Conservation (phyloP, 2,329 filamentous ascomycete genomes). For the Cordyceps pruinosa region DNA sequence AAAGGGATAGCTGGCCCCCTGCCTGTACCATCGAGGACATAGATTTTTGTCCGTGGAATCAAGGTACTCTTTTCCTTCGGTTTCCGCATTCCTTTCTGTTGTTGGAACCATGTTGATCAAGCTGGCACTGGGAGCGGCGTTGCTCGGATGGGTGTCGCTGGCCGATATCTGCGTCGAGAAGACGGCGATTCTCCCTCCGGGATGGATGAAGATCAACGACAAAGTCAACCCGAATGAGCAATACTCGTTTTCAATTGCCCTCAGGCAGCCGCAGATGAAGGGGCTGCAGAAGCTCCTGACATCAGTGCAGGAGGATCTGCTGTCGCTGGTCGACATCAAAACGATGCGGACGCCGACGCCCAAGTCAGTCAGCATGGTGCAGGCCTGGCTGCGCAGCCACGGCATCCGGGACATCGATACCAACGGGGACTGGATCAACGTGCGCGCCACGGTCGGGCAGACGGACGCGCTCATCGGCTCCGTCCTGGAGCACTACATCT, state of each 20-base stretch:
- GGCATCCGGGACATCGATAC: constrained; percentile 27
- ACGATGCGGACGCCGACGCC: constrained; percentile 29
- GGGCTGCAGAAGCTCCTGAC: constrained; percentile 14
- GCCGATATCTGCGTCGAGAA: constrained; percentile 10
- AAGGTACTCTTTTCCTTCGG: not conserved
- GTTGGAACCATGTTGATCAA: not conserved
- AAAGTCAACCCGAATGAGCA: constrained; percentile 18
- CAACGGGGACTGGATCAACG: constrained; percentile 36
- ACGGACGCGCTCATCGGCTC: constrained; percentile 36
- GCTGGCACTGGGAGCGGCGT: constrained; percentile 3
- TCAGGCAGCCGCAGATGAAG: constrained; percentile 14
- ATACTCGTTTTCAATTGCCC: constrained; percentile 13
- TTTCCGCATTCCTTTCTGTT: not conserved
- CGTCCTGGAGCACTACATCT: constrained; percentile 35
- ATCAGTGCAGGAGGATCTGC: constrained; percentile 21
- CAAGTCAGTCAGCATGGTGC: constrained; percentile 29
- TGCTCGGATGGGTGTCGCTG: constrained; percentile 6
- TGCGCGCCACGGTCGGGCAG: constrained; percentile 33
- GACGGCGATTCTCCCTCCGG: constrained; percentile 4
- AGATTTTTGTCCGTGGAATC: too few relatives aligned
- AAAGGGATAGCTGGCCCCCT: not conserved
- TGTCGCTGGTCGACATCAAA: constrained; percentile 31
- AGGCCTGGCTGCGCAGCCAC: constrained; percentile 34
- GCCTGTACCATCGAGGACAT: not conserved
- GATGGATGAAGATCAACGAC: constrained; percentile 17